A percentile compares a stretch with the other conserved stretches of the same genome.
phyloP scores from a whole-genome alignment of 257 asterid genomes.

The Paraleonurus japonicus region DNA sequence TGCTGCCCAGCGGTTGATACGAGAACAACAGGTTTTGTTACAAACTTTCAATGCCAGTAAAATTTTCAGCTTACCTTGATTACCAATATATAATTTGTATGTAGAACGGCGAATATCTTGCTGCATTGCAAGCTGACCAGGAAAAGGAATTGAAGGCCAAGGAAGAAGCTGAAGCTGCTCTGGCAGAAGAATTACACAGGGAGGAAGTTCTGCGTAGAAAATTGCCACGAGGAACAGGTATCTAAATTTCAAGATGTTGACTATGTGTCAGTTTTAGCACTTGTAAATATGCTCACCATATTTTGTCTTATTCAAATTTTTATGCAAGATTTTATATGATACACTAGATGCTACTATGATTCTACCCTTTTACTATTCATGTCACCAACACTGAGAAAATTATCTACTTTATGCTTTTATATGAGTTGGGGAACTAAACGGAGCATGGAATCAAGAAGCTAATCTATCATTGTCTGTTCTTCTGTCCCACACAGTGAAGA shows the following conservation, averaged over 20 bases:
- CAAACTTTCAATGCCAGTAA: background rate
- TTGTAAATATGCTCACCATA: background rate
- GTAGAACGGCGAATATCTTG: constrained; percentile 57
- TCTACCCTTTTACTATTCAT: background rate
- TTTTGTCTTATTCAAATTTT: background rate
- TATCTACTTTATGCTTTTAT: background rate
- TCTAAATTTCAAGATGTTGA: constrained; percentile 12
- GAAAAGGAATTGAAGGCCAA: constrained; percentile 91
- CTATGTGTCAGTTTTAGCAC: background rate
- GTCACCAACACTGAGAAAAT: background rate
- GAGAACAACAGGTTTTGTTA: constrained; percentile 83
- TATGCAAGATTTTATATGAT: background rate
- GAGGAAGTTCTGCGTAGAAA: constrained; percentile 67
- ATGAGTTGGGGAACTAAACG: background rate
- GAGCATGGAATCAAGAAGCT: background rate
- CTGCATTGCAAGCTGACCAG: constrained; percentile 92
- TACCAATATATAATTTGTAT: background rate
- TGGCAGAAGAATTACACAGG: constrained; percentile 67
- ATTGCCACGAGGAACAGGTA: constrained; percentile 74
- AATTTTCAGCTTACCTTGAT: background rate
- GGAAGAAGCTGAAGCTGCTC: constrained; percentile 96
- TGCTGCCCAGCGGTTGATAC: constrained; percentile 86
- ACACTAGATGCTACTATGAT: background rate
- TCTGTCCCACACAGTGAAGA: background rate
- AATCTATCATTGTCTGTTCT: background rate